Base-by-base conservation (phyloP, 768 basidiomycete species). In the Naganishia onofrii region DNA sequence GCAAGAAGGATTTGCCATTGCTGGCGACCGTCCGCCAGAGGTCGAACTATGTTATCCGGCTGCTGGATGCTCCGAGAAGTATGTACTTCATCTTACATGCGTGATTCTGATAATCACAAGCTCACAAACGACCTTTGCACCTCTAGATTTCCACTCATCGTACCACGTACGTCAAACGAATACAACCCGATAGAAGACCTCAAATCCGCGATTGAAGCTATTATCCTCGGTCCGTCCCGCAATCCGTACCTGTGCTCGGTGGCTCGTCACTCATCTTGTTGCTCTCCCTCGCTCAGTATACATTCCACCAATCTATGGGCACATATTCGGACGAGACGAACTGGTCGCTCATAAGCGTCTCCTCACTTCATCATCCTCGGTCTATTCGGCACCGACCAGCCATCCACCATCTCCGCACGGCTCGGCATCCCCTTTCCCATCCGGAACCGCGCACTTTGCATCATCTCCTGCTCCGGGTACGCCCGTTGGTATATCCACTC, bases 21-120 rank as follows among this genome's bases (percentile, higher is more conserved):
- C 67, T 17, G 77, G 77, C 15, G 55, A 71, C 13, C 46, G 38
- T 36, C 42, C 74, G n/a, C 79, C 78, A 21, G 68, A 48, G 23
- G 77, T 79, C 0, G 75, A 79, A 29, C 70, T 80, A 28, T 69
- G 72, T 10, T 78, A 81, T 55, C 80, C 80, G 17, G 75, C 77
- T 13, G n/a, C 36, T 26, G 78, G 76, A 3, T 81, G 76, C 70
- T 68, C 66, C n/a, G 80, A 81, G 55, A 54, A 29, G 66, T 56
- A 56, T 10, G 38, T 15, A 1, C 31, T 2, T 10, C 28, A 13
- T 26, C 7, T 3, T 4, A 2, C 26, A 48, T 13, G 31, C n/a
- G 1, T 8, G 2, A 2, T 42, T 7, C 34, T 12, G 13, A 7
- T 7, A 42, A 8, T 42, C 2, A 42, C 42, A 10, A 42, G 15